Evolutionary conservation across 1,284 basidiomycete genomes (phyloP).

Genomic region (Earliella scabrosa): DNA sequence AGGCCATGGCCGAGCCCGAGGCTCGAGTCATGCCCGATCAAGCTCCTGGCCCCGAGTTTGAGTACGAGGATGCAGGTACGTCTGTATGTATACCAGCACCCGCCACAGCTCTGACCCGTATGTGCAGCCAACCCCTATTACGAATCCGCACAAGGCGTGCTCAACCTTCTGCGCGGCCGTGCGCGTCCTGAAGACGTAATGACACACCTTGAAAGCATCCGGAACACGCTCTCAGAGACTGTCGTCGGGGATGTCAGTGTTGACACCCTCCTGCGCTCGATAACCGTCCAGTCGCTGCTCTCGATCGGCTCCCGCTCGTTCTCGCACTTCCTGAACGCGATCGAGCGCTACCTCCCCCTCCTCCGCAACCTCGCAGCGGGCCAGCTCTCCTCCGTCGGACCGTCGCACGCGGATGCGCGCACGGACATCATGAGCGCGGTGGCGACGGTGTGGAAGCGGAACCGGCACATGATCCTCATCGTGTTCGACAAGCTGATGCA

Average conservation of each 20-base stretch:
- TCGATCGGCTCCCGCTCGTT: constrained; percentile 95
- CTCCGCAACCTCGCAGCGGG: constrained; percentile 73
- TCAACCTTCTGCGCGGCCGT: constrained; percentile 80
- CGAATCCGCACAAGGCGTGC: constrained; percentile 80
- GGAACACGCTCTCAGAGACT: constrained; percentile 59
- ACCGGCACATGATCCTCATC: constrained; percentile 85
- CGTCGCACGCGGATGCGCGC: constrained; percentile 63
- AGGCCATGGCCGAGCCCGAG: constrained; percentile 72
- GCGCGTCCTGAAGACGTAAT: constrained; percentile 83
- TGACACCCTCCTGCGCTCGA: constrained; percentile 72
- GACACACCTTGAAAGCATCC: constrained; percentile 73
- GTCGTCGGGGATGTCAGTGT: constrained; percentile 61
- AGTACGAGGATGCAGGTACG: constrained; percentile 73
- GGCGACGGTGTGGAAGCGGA: constrained; percentile 79
- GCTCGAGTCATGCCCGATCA: constrained; percentile 71
- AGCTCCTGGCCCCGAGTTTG: constrained; percentile 83
- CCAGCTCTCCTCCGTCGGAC: constrained; percentile 40
- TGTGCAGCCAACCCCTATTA: constrained; percentile 73
- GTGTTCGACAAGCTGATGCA: constrained; percentile 98
- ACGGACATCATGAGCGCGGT: constrained; percentile 74
- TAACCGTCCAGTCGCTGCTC: constrained; percentile 89
- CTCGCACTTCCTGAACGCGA: constrained; percentile 97
- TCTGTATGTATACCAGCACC: background rate
- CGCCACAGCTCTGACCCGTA: background rate
- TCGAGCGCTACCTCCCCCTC: constrained; percentile 94